Evolutionary conservation across 2,329 filamentous ascomycete species (phyloP).

Genomic region (Aspergillus piperis): DNA sequence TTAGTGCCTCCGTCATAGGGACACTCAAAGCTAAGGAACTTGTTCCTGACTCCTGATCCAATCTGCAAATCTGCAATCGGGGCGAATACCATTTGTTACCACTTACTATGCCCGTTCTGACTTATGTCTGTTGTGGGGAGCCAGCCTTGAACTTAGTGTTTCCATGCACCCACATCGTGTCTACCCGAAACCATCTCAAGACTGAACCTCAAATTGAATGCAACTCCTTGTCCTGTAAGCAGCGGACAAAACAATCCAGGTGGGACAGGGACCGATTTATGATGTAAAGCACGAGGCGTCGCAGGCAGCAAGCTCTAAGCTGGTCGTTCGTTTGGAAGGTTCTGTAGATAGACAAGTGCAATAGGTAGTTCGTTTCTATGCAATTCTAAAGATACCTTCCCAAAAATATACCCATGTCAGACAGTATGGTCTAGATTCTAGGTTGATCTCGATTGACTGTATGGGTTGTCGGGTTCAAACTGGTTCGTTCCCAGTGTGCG

Average conservation of each 20-base stretch:
- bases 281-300: neutral
- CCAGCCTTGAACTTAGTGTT: constrained; percentile 29
- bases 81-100: neutral
- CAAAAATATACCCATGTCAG: no score
- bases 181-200: constrained; percentile 22
- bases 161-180: constrained; percentile 20
- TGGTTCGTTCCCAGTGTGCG: no score
- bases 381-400: no score
- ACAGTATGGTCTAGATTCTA: no score
- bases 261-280: neutral
- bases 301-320: neutral
- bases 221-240: neutral
- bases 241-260: neutral
- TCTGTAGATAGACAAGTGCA: no score
- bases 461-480: no score
- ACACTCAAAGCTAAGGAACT: neutral
- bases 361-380: no score
- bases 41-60: neutral
- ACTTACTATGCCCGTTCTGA: neutral
- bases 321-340: neutral
- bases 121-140: constrained; percentile 10
- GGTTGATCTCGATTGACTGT: no score
- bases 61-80: constrained; percentile 7
- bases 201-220: neutral
- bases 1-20: neutral